Evolutionary conservation across 345 rosid species (phyloP), one percentile per base, ranked within the genome.

Genomic region (Aegle marmelos): DNA sequence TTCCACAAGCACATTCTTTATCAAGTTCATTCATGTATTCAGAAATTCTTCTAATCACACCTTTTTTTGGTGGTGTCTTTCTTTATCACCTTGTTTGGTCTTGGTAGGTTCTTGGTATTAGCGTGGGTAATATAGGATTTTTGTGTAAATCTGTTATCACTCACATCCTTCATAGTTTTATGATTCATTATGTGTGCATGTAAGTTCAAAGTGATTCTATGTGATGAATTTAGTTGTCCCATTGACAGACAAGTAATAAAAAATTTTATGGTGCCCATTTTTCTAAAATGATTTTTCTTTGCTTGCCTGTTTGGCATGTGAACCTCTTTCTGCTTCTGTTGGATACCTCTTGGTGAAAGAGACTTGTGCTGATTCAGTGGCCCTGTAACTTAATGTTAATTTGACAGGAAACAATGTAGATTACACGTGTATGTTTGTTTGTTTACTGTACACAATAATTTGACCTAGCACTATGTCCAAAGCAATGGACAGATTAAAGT

Each of bases 101-200:
- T 58, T 25, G 56, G 56, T 81, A 78, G 80, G 82, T 65, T 76
- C 66, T 78, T 74, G 75, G 82, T 77, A 83, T 67, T 83, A 75
- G 77, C 61, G 86, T 83, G 87, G 80, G 87, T 82, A 76, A 74
- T 76, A 83, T 83, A 79, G 86, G 86, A 78, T 83, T 85, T 82
- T 70, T 74, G 59, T 77, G 83, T 78, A 80, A 70, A 78, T 78
- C 84, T 78, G 36, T 76, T 71, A 79, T 76, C 56, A 16, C 77
- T 81, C 76, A 80, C 31, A 75, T 77, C 74, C 60, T 67, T 65
- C 79, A 79, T 82, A 83, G 85, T 57, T 79, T 83, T 87, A 75
- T 81, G 83, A 90, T 90, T 90, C 87, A 84, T 88, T 83, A 81
- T 80, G 85, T 82, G 88, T 80, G 85, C 78, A 66, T 82, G 77